Conservation (phyloP, 192 early-diverging fungal species). For the Physocladia obscura region DNA sequence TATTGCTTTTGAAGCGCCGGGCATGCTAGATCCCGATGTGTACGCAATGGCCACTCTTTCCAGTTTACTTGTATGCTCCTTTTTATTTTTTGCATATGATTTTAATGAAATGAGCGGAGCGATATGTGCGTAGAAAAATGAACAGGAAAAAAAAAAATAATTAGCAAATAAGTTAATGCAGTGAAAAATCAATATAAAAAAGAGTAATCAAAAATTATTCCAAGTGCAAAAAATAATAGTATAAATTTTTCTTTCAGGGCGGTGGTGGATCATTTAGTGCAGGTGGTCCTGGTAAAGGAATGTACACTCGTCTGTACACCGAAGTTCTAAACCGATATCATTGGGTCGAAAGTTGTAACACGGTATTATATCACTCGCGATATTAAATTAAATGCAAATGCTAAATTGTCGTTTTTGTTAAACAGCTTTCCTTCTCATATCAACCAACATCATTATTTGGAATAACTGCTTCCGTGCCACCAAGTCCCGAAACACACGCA, state of each 20-base stretch:
- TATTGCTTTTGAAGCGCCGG: conserved; percentile 83
- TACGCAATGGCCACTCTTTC: conserved; percentile 90
- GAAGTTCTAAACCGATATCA: conserved; percentile 90
- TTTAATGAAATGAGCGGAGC: background rate
- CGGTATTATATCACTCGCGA: conserved; percentile 58
- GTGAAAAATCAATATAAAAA: no score
- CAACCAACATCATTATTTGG: conserved; percentile 88
- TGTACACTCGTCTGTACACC: conserved; percentile 96
- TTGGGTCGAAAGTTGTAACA: conserved; percentile 94
- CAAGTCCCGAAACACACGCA: conserved; percentile 65
- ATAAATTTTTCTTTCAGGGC: conserved; percentile 50
- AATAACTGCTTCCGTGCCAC: conserved; percentile 82
- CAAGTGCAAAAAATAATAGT: no score
- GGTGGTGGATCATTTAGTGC: conserved; percentile 96
- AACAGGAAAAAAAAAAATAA: no score
- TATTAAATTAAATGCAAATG: background rate
- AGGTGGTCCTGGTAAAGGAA: conserved; percentile 97
- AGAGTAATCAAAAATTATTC: no score
- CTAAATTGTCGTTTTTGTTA: background rate
- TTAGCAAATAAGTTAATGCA: no score
- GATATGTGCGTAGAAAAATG: no score
- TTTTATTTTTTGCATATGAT: background rate
- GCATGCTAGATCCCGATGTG: conserved; percentile 82
- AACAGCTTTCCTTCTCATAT: conserved; percentile 68
- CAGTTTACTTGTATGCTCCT: conserved; percentile 59